These are phyloP conservation scores for Fistulinella prunicolor DNA, from an alignment of 768 basidiomycete species.

Conservation along the genomic window DNA sequence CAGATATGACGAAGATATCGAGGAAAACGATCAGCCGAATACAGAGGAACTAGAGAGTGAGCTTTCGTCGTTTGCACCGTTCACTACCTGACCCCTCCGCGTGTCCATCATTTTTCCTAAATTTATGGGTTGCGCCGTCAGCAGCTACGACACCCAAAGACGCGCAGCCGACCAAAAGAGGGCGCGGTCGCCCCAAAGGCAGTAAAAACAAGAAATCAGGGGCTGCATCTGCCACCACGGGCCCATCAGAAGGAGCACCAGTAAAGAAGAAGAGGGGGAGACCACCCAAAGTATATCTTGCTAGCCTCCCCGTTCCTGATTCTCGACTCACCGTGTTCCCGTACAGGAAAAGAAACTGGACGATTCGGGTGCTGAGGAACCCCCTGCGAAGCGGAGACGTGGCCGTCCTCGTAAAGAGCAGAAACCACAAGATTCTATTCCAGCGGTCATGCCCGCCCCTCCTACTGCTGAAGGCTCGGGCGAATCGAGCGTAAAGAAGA, in stretches of 20 bases:
- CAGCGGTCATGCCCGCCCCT: constrained; percentile 31
- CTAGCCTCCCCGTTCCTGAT: constrained; percentile 18
- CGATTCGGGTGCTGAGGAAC: constrained; percentile 52
- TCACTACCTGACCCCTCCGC: constrained; percentile 10
- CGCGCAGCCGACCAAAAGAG: constrained; percentile 56
- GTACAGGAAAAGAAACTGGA: constrained; percentile 35
- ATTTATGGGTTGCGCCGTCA: constrained; percentile 25
- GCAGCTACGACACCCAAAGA: constrained; percentile 40
- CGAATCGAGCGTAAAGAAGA: constrained; percentile 60
- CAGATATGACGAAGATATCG: constrained; percentile 59
- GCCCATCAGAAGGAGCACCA: constrained; percentile 27
- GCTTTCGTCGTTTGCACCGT: constrained; percentile 13
- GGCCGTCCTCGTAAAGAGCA: constrained; percentile 71
- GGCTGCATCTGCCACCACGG: constrained; percentile 30
- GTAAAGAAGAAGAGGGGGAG: constrained; percentile 48
- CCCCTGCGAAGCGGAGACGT: constrained; percentile 60
- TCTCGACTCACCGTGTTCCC: constrained; percentile 13
- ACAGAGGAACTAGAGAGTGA: constrained; percentile 32
- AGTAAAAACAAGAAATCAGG: constrained; percentile 69
- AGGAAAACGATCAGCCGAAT: constrained; percentile 45
- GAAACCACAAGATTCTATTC: constrained; percentile 42
- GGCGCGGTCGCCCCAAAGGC: constrained; percentile 86
- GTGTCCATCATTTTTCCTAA: constrained; percentile 14
- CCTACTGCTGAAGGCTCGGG: constrained; percentile 37
- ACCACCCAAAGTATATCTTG: constrained; percentile 46